phyloP scores from a whole-genome alignment of 1,284 basidiomycete species.

The Fomes fomentarius region DNA sequence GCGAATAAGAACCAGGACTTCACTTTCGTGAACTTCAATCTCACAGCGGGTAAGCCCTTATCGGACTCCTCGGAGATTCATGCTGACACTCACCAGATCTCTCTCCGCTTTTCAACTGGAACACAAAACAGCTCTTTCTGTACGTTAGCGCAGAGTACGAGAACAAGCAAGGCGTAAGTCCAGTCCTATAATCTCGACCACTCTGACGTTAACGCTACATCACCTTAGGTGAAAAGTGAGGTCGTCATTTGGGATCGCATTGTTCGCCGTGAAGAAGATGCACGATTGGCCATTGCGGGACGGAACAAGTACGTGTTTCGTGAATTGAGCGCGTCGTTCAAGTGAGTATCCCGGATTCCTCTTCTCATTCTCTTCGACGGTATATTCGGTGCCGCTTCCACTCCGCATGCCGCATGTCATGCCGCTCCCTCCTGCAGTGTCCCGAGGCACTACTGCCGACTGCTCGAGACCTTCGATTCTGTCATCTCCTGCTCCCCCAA shows the following conservation, averaged over 20 bases:
- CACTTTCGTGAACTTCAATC: slow-evolving; percentile 78
- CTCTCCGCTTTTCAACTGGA: slow-evolving; percentile 86
- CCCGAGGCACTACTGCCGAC: too few relatives aligned
- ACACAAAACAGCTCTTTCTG: slow-evolving; percentile 91
- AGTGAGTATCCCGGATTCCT: slow-evolving; percentile 52
- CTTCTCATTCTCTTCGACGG: not conserved
- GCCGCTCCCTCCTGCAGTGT: too few relatives aligned
- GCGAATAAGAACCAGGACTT: slow-evolving; percentile 66
- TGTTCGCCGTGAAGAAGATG: slow-evolving; percentile 76
- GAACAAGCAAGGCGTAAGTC: slow-evolving; percentile 69
- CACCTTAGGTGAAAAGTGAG: slow-evolving; percentile 69
- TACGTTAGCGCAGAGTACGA: slow-evolving; percentile 83
- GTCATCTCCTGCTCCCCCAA: not conserved
- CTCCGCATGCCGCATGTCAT: not conserved
- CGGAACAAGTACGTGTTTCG: slow-evolving; percentile 87
- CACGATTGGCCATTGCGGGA: slow-evolving; percentile 63
- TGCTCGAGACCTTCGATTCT: not conserved
- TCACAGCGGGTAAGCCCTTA: slow-evolving; percentile 64
- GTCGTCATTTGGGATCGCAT: slow-evolving; percentile 94
- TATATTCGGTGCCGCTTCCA: slow-evolving; percentile 1
- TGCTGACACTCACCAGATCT: slow-evolving; percentile 55
- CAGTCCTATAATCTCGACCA: slow-evolving; percentile 4
- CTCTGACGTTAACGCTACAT: not conserved
- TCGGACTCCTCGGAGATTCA: slow-evolving; percentile 1
- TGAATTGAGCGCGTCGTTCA: slow-evolving; percentile 77